A percentile compares a stretch with the other conserved stretches of the same genome.
Conservation (phyloP, 208 protist genomes). For the Acanthamoeba triangularis region DNA sequence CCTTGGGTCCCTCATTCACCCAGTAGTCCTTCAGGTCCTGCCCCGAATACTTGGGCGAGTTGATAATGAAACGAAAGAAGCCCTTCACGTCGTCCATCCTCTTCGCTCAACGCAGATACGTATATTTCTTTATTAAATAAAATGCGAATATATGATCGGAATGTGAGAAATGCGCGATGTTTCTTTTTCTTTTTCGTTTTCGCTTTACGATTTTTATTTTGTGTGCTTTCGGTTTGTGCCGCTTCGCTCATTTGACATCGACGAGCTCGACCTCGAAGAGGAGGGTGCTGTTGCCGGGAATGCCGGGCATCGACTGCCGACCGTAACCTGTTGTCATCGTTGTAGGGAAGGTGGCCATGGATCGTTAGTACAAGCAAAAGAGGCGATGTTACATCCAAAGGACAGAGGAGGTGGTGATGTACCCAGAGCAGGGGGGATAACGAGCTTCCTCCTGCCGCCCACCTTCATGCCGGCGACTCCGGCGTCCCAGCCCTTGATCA, state of each 20-base stretch:
- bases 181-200: no score
- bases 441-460: conserved; percentile 36
- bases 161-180: no score
- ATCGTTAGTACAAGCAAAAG: conserved; percentile 13
- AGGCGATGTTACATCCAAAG: no score
- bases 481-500: conserved; percentile 56
- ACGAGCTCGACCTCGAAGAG: conserved; percentile 66
- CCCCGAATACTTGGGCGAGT: conserved; percentile 47
- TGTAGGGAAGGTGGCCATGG: neutral
- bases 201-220: no score
- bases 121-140: no score
- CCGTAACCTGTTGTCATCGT: conserved; percentile 73
- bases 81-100: conserved; percentile 53
- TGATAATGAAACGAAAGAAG: conserved; percentile 32
- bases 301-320: neutral
- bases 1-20: conserved; percentile 84
- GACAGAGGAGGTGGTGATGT: neutral
- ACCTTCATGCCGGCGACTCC: conserved; percentile 53
- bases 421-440: conserved; percentile 27
- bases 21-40: conserved; percentile 77
- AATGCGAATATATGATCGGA: no score
- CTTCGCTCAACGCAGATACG: no score
- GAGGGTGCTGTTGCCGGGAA: conserved; percentile 54
- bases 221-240: neutral
- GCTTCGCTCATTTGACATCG: neutral